phyloP scores from a whole-genome alignment of 148 eudicot genomes.

The Rhododendron vialii region DNA sequence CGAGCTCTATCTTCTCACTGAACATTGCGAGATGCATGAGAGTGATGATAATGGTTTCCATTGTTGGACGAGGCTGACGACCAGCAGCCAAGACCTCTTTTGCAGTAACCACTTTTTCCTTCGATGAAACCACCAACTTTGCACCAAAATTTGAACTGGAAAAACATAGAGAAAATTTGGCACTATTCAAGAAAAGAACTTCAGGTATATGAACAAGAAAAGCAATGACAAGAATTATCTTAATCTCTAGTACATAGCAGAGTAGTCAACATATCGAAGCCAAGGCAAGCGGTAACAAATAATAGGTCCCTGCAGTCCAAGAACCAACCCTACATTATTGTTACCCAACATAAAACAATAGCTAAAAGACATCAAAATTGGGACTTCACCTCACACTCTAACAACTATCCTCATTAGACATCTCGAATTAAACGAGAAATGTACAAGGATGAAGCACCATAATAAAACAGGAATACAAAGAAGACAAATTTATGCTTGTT shows the following conservation, averaged over 20 bases:
- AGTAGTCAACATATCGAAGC: neutral
- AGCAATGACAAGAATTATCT: constrained; percentile 6
- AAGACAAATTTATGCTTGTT: neutral
- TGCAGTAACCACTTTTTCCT: constrained; percentile 54
- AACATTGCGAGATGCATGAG: constrained; percentile 75
- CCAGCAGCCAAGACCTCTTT: constrained; percentile 58
- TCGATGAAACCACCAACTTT: constrained; percentile 60
- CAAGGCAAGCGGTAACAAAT: neutral
- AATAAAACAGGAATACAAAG: neutral
- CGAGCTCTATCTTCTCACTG: constrained; percentile 85
- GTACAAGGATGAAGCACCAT: neutral
- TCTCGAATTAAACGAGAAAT: neutral
- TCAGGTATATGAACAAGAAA: neutral
- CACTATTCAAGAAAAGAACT: neutral
- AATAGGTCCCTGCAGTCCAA: neutral
- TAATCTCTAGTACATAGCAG: neutral
- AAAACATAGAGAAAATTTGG: neutral
- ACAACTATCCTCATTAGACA: neutral
- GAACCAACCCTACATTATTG: neutral
- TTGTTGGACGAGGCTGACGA: constrained; percentile 50
- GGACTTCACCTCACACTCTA: neutral
- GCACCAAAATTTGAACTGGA: constrained; percentile 77
- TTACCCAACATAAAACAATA: neutral
- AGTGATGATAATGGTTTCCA: constrained; percentile 77
- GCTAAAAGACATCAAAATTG: neutral